A percentile compares a stretch with the other conserved stretches of the same genome.
These are phyloP conservation scores for Tuctoria greenei DNA, from an alignment of 176 grass and related monocot species.

Conservation along the genomic window DNA sequence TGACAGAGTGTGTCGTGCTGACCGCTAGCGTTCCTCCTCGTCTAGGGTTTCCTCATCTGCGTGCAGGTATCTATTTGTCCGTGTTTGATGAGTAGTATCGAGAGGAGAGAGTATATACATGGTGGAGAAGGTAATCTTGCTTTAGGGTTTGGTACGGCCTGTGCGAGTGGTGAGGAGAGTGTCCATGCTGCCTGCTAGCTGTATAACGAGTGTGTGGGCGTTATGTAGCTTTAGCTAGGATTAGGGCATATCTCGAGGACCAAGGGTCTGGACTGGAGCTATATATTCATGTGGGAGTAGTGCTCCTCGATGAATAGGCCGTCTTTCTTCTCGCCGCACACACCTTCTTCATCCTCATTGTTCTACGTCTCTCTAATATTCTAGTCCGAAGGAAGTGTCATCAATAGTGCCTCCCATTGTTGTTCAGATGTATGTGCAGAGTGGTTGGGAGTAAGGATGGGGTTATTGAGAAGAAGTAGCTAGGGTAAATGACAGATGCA, in stretches of 20 bases:
- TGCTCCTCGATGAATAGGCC: not conserved
- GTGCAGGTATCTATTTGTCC: conserved; percentile 10
- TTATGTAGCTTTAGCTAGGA: not conserved
- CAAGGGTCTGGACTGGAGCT: conserved; percentile 4
- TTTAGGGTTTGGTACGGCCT: conserved; percentile 22
- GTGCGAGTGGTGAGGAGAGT: too few species aligned
- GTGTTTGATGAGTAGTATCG: not conserved
- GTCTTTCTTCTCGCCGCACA: not conserved
- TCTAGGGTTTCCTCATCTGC: conserved; percentile 37
- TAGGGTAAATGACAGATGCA: not conserved
- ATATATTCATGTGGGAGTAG: conserved; percentile 1
- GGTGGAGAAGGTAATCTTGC: not conserved
- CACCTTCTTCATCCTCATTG: not conserved
- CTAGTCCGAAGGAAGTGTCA: not conserved
- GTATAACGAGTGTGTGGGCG: not conserved
- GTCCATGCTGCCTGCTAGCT: conserved; percentile 6
- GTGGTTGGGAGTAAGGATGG: not conserved
- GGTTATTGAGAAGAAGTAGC: too few species aligned
- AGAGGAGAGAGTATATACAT: not conserved
- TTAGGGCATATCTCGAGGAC: conserved; percentile 19
- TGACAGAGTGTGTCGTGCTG: conserved; percentile 18
- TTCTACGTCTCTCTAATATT: not conserved
- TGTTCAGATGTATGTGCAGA: not conserved
- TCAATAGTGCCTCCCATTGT: not conserved
- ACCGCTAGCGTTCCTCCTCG: not conserved